Conservation (phyloP, 345 rosid species). For the Lepidium sativum region DNA sequence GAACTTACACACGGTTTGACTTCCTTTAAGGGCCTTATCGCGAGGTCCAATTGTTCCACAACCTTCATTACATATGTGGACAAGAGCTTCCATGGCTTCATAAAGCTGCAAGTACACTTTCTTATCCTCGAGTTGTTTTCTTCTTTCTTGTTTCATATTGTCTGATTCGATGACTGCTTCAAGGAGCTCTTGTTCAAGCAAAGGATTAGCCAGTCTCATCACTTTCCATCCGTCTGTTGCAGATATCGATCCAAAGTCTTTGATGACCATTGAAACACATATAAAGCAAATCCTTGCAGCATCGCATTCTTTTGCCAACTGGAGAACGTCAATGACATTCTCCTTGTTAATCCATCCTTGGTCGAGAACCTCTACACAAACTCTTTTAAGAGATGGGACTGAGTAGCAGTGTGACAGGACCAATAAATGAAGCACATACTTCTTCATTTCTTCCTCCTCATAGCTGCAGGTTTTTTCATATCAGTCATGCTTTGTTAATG, state of each 20-base stretch:
- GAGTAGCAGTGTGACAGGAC: conserved; percentile 69
- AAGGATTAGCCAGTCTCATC: conserved; percentile 56
- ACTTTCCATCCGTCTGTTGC: conserved; percentile 81
- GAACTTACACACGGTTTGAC: conserved; percentile 43
- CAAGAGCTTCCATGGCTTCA: conserved; percentile 83
- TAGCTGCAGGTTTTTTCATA: conserved; percentile 41
- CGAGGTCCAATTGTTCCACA: conserved; percentile 84
- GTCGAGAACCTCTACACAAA: conserved; percentile 46
- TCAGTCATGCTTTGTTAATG: background rate
- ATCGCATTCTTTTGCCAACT: conserved; percentile 62
- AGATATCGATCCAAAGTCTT: conserved; percentile 66
- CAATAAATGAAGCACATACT: conserved; percentile 65
- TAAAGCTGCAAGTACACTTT: conserved; percentile 58
- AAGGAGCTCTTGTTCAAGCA: conserved; percentile 72
- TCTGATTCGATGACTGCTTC: conserved; percentile 63
- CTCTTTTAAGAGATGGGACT: conserved; percentile 58
- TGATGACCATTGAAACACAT: conserved; percentile 56
- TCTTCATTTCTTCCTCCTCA: conserved; percentile 59
- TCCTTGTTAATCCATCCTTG: conserved; percentile 51
- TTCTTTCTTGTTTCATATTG: conserved; percentile 46
- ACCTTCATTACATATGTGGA: conserved; percentile 81
- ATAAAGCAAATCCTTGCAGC: conserved; percentile 49
- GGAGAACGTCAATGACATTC: conserved; percentile 80
- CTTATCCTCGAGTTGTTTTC: conserved; percentile 48
- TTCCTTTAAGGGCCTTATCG: conserved; percentile 52